Evolutionary conservation across 129 eudicot genomes (phyloP), one percentile per base, ranked within the genome.

Genomic region (Flaveria ramosissima): DNA sequence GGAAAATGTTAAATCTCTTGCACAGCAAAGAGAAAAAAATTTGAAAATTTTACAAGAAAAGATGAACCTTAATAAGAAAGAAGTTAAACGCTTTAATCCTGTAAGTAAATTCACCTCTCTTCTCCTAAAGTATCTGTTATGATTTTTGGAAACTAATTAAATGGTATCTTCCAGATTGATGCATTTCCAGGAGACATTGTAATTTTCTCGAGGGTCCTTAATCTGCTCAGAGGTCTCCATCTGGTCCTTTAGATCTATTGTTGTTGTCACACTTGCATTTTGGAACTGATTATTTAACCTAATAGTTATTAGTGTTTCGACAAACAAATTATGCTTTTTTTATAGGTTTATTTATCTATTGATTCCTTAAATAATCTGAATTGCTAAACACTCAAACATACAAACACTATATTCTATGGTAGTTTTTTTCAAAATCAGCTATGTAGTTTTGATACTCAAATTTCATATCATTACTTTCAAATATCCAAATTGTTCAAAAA

Each of bases 141-240:
- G 63, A 15, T 73, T 45, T 14, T 51, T 78, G 23, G 78, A 70
- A 70, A 60, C 78, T 86, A 26, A 82, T 73, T 15, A 42, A 51
- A 80, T 12, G 19, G 23, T 0, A 77, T 76, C 70, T 46, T 83
- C 48, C 84, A 95, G 99, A 92, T 95, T 82, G 99, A 95, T 88
- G 99, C 99, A 79, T 95, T 95, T 83, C 99, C 99, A 3, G 97
- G 99, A 24, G 99, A 95, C 80, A 91, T 91, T 66, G 95, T 95
- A 62, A 95, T 95, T 75, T 95, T 95, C 77, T 79, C 88, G 2
- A 86, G 99, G 78, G 99, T 95, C 80, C 90, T 95, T 71, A 91
- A 95, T 88, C 85, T 95, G 76, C 96, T 95, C 59, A 81, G 99
- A 95, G 99, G 99, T 95, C 46, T 74, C 36, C 55, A 26, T 69